Evolutionary conservation across 441 rosid genomes (phyloP).

Genomic region (Arabidopsis lyrata): DNA sequence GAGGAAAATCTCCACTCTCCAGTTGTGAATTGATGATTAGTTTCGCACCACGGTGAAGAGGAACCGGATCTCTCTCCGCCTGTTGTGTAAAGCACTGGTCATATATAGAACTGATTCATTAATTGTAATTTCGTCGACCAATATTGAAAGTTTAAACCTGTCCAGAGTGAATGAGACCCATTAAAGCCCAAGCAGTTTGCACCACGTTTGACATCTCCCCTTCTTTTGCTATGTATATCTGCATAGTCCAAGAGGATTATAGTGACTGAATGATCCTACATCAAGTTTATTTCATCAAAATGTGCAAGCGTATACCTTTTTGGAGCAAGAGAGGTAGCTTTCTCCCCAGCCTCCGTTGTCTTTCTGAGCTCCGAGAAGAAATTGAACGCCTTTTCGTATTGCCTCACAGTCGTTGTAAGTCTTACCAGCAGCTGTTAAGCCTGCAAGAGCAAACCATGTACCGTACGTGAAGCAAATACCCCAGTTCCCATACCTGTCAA

Average conservation of each 20-base stretch:
- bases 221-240: constrained; percentile 47
- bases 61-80: constrained; percentile 68
- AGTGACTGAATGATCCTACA: not conserved
- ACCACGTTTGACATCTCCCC: constrained; percentile 56
- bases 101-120: not conserved
- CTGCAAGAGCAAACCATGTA: constrained; percentile 47
- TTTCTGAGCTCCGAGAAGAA: constrained; percentile 46
- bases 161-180: constrained; percentile 62
- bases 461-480: constrained; percentile 47
- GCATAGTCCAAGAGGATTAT: not conserved
- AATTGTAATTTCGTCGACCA: not conserved
- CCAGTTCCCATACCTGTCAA: constrained; percentile 47
- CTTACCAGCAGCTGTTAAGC: constrained; percentile 47
- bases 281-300: constrained; percentile 3
- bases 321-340: constrained; percentile 55
- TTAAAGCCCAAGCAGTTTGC: constrained; percentile 68
- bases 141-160: constrained; percentile 50
- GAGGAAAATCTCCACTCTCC: constrained; percentile 73
- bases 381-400: constrained; percentile 44
- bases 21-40: constrained; percentile 70
- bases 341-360: constrained; percentile 67
- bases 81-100: constrained; percentile 27
- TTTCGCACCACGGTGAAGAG: constrained; percentile 71
- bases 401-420: constrained; percentile 35
- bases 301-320: constrained; percentile 38